Conservation (phyloP, 176 grass and related monocot genomes). For the bread wheat (Triticum aestivum) region DNA sequence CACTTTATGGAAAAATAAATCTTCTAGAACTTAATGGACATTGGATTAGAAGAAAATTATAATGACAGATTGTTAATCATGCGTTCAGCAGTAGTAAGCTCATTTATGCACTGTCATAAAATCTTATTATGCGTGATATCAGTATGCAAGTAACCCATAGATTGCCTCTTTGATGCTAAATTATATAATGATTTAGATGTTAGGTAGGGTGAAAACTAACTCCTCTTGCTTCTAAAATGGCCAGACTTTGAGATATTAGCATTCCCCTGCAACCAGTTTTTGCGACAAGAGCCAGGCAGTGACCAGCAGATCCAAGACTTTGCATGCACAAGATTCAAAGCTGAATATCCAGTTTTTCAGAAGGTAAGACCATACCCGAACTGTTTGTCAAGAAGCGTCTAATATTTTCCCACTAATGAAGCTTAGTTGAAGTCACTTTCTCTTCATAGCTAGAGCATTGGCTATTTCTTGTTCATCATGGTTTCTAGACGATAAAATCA, state of each 20-base stretch:
- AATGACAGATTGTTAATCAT: neutral
- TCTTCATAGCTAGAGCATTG: neutral
- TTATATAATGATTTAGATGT: neutral
- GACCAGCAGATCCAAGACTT: constrained; percentile 69
- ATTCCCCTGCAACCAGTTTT: constrained; percentile 97
- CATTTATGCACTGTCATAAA: neutral
- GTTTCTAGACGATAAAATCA: neutral
- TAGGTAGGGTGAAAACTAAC: constrained; percentile 7
- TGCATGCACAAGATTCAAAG: constrained; percentile 91
- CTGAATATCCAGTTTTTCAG: constrained; percentile 90
- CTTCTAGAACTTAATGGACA: neutral
- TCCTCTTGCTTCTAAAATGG: constrained; percentile 14
- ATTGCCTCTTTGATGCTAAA: neutral
- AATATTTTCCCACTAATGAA: neutral
- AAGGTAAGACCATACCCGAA: constrained; percentile 53
- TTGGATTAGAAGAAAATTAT: neutral
- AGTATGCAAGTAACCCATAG: neutral
- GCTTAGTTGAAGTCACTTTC: neutral
- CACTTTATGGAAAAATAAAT: constrained; percentile 4
- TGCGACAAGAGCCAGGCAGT: constrained; percentile 74
- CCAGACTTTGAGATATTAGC: constrained; percentile 95
- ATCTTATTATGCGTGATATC: neutral
- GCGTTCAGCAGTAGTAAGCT: neutral
- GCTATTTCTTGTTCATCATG: neutral
- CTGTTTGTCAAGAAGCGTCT: constrained; percentile 5